Percentiles rank a stretch among this genome's conserved stretches.
Evolutionary conservation across 306 rosid species (phyloP).

Genomic region (Begonia fuchsioides): DNA sequence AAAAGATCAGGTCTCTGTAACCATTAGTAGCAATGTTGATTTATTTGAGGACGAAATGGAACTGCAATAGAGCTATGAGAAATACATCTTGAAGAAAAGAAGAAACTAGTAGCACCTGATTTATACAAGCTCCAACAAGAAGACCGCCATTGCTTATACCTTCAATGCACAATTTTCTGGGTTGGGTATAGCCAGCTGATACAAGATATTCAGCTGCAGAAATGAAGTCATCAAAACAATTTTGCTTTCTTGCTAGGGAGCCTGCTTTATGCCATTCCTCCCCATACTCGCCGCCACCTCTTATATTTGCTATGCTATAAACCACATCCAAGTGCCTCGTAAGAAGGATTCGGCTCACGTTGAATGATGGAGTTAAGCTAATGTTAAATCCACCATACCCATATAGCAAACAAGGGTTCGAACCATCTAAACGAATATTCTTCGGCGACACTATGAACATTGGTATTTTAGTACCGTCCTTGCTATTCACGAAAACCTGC

Average conservation of each 20-base stretch:
- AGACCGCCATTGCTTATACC: constrained; percentile 99
- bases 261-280: constrained; percentile 99
- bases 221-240: constrained; percentile 89
- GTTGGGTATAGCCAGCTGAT: constrained; percentile 67
- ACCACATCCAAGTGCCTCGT: constrained; percentile 66
- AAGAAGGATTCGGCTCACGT: constrained; percentile 54
- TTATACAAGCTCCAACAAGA: constrained; percentile 83
- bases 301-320: constrained; percentile 78
- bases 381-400: constrained; percentile 86
- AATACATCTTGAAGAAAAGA: background rate
- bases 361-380: constrained; percentile 70
- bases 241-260: constrained; percentile 77
- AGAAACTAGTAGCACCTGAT: constrained; percentile 35
- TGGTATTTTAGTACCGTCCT: constrained; percentile 83
- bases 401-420: constrained; percentile 82
- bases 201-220: constrained; percentile 82
- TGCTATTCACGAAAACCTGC: constrained; percentile 62
- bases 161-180: constrained; percentile 76
- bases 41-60: too few relatives aligned
- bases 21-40: background rate
- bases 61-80: too few relatives aligned
- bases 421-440: constrained; percentile 67
- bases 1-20: constrained; percentile 85
- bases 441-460: constrained; percentile 57
- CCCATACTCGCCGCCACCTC: constrained; percentile 98